These are phyloP conservation scores for Orychophragmus violaceus DNA, from an alignment of 345 rosid genomes.

Conservation along the genomic window DNA sequence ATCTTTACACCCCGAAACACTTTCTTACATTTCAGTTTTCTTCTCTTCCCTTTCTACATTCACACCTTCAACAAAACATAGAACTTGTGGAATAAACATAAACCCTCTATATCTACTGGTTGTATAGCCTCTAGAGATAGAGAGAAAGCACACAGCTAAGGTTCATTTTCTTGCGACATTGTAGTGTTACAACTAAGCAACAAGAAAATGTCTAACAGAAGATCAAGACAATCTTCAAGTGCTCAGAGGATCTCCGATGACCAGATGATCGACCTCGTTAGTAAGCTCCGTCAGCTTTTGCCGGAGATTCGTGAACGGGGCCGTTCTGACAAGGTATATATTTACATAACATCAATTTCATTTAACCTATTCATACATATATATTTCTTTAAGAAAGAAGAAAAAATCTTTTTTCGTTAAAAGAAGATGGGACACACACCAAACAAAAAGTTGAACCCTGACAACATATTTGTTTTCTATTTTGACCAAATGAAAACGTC, in stretches of 20 bases:
- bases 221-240: slow-evolving; percentile 57
- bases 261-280: slow-evolving; percentile 69
- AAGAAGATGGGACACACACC: neutral
- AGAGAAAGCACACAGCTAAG: neutral
- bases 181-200: slow-evolving; percentile 4
- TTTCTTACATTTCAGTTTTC: slow-evolving; percentile 8
- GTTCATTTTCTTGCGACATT: slow-evolving; percentile 14
- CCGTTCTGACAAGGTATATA: slow-evolving; percentile 66
- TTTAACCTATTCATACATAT: neutral
- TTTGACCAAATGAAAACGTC: neutral
- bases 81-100: neutral
- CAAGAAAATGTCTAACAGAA: slow-evolving; percentile 63
- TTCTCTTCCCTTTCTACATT: neutral
- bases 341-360: neutral
- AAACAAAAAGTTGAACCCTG: slow-evolving; percentile 26
- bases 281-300: slow-evolving; percentile 70
- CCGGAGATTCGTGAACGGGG: slow-evolving; percentile 68
- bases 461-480: slow-evolving; percentile 20
- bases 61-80: neutral
- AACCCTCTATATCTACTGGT: neutral
- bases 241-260: slow-evolving; percentile 58
- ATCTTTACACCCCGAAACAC: slow-evolving; percentile 7
- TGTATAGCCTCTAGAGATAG: neutral
- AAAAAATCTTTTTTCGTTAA: neutral
- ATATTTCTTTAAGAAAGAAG: neutral